Percentiles rank a stretch among this genome's conserved stretches.
phyloP scores from a whole-genome alignment of 768 basidiomycete genomes.

The Hemileccinum rubropunctum region DNA sequence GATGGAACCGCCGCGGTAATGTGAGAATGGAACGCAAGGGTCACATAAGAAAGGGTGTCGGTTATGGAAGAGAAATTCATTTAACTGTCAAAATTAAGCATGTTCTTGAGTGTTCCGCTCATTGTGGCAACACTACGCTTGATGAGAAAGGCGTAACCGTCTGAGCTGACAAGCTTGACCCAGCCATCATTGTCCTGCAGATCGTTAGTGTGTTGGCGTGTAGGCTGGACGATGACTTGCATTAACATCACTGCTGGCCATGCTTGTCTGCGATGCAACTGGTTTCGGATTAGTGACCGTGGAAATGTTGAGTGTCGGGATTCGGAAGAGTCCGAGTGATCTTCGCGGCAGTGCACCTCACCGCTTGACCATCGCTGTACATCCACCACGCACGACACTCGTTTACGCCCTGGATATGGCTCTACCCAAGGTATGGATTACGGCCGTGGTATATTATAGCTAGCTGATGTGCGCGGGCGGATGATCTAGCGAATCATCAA shows the following conservation, averaged over 20 bases:
- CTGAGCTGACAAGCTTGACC: constrained; percentile 73
- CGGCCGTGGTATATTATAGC: background rate
- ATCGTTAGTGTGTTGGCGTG: background rate
- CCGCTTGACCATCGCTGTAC: constrained; percentile 13
- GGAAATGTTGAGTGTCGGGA: constrained; percentile 19
- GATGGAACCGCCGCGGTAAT: constrained; percentile 4
- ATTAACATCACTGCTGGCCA: constrained; percentile 17
- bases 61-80: constrained; percentile 22
- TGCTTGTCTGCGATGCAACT: too few species aligned
- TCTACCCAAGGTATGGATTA: constrained; percentile 33
- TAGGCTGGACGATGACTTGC: constrained; percentile 11
- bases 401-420: constrained; percentile 28
- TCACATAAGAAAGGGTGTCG: constrained; percentile 10
- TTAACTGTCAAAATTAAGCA: constrained; percentile 70
- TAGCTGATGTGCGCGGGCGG: constrained; percentile 9
- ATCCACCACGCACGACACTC: constrained; percentile 14
- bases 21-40: constrained; percentile 8
- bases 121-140: constrained; percentile 68
- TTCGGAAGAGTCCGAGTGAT: constrained; percentile 7
- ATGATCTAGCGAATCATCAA: constrained; percentile 49
- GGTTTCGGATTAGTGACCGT: constrained; percentile 9
- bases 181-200: constrained; percentile 46
- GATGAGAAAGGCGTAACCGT: constrained; percentile 81
- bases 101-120: constrained; percentile 80
- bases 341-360: constrained; percentile 1